Conservation (phyloP, 2,329 filamentous ascomycete genomes). For the Colletotrichum liaoningense region DNA sequence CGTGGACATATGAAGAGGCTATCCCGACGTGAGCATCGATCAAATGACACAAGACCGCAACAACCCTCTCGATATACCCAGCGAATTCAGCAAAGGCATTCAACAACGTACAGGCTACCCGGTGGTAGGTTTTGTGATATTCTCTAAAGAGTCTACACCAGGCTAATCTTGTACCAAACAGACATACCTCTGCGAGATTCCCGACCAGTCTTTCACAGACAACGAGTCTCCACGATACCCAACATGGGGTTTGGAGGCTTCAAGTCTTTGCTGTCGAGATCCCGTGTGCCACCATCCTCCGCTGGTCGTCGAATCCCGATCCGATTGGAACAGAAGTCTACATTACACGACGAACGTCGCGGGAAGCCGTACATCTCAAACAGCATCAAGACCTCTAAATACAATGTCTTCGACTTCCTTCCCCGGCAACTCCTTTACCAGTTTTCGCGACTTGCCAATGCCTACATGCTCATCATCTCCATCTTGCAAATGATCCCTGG, state of each 20-base stretch:
- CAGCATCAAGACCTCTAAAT: constrained; percentile 83
- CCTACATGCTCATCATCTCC: constrained; percentile 86
- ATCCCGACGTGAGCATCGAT: too few species aligned
- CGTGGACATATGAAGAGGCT: too few species aligned
- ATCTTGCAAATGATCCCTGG: constrained; percentile 84
- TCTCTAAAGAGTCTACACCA: too few species aligned
- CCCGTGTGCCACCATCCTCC: constrained; percentile 71
- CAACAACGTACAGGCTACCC: too few species aligned
- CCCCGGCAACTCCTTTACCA: constrained; percentile 88
- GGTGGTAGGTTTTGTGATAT: too few species aligned
- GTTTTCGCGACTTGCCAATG: constrained; percentile 87
- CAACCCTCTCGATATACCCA: too few species aligned
- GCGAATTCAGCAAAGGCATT: too few species aligned
- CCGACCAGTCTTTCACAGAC: neutral
- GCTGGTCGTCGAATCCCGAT: constrained; percentile 71
- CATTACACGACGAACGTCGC: constrained; percentile 62
- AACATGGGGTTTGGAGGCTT: neutral
- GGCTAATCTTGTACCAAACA: too few species aligned
- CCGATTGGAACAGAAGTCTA: constrained; percentile 47
- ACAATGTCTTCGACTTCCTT: constrained; percentile 87
- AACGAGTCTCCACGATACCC: neutral
- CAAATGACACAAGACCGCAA: too few species aligned
- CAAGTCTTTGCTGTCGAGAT: neutral
- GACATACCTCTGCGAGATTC: too few species aligned
- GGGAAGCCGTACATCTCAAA: constrained; percentile 61